Conservation (phyloP, 1,284 basidiomycete species). For the Psilocybe mexicana region DNA sequence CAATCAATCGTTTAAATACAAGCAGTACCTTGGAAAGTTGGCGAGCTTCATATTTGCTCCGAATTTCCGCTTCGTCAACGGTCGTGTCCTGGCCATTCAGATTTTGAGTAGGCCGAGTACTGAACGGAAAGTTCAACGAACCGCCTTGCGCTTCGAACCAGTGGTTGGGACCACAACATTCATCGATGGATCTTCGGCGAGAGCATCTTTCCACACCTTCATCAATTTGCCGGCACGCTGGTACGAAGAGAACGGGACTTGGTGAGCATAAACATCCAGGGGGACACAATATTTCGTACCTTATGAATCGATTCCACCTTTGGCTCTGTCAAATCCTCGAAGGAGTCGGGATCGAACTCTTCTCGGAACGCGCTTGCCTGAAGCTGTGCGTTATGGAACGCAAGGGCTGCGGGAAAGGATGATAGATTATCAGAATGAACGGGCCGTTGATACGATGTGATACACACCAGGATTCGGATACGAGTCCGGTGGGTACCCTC, state of each 20-base stretch:
- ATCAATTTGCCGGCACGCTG: slow-evolving; percentile 79
- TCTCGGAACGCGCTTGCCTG: slow-evolving; percentile 92
- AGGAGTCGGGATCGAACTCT: slow-evolving; percentile 72
- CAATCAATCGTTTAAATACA: slow-evolving; percentile 10
- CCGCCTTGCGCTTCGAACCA: slow-evolving; percentile 69
- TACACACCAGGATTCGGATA: slow-evolving; percentile 87
- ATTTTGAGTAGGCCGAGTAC: neutral
- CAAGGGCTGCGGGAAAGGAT: slow-evolving; percentile 51
- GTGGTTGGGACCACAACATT: slow-evolving; percentile 46
- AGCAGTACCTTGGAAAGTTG: slow-evolving; percentile 62
- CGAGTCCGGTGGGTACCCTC: slow-evolving; percentile 82
- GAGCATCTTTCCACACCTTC: slow-evolving; percentile 69
- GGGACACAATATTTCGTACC: slow-evolving; percentile 40
- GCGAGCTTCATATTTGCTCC: slow-evolving; percentile 59
- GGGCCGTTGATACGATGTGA: neutral
- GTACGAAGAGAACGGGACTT: slow-evolving; percentile 12
- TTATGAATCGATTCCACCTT: slow-evolving; percentile 80
- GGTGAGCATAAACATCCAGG: neutral
- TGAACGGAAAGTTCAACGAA: slow-evolving; percentile 36
- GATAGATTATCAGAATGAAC: neutral
- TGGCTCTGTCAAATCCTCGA: slow-evolving; percentile 82
- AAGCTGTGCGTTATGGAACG: slow-evolving; percentile 87
- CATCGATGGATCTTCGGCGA: slow-evolving; percentile 68
- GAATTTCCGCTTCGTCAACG: slow-evolving; percentile 69
- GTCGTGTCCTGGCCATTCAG: slow-evolving; percentile 46